These are phyloP conservation scores for Dothiorella sarmentorum DNA, from an alignment of 2,329 filamentous ascomycete species.

Conservation along the genomic window DNA sequence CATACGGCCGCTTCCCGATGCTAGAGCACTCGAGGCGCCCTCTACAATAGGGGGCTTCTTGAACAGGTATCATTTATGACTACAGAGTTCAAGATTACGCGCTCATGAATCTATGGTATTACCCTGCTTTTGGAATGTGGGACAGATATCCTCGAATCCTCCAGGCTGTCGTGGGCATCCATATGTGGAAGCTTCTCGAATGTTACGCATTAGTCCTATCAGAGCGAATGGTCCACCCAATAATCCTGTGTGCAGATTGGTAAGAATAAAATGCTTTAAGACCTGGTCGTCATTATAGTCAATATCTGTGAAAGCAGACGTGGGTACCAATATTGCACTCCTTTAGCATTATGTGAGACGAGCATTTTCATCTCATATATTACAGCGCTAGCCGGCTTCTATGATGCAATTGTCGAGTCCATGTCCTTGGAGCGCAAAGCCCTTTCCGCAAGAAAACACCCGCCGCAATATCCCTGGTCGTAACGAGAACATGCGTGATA, in stretches of 20 bases:
- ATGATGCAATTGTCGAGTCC: conserved; percentile 15
- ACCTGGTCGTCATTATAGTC: too few species aligned
- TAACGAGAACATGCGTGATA: not conserved
- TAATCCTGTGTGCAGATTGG: too few species aligned
- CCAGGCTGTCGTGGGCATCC: not conserved
- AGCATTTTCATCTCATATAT: not conserved
- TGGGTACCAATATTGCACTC: not conserved
- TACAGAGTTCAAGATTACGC: too few species aligned
- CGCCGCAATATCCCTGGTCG: not conserved
- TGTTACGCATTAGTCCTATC: too few species aligned
- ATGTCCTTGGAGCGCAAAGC: conserved; percentile 7
- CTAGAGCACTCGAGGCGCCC: too few species aligned
- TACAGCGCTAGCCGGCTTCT: conserved; percentile 7
- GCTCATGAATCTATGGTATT: too few species aligned
- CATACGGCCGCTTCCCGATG: too few species aligned
- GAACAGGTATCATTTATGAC: too few species aligned
- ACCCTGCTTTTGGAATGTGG: not conserved
- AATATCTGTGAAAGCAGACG: too few species aligned
- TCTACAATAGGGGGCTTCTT: too few species aligned
- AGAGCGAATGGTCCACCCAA: too few species aligned
- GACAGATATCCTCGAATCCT: not conserved
- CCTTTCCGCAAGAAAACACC: conserved; percentile 1
- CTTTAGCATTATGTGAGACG: not conserved
- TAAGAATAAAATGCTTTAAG: not conserved
- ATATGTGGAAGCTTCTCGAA: too few species aligned